Conservation (phyloP, 768 basidiomycete species). For the Mycena venus region DNA sequence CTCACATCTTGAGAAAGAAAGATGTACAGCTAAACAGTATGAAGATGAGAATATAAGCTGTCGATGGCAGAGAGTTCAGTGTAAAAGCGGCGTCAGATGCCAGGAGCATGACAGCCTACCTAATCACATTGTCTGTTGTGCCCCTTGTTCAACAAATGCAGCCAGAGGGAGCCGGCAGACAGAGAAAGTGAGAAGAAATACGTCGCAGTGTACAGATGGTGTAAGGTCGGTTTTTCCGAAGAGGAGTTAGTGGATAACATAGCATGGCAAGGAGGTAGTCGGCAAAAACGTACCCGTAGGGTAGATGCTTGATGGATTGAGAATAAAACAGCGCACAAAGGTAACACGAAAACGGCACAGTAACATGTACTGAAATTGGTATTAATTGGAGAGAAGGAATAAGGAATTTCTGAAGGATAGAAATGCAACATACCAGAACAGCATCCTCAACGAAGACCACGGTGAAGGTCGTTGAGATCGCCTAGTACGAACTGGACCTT, state of each 20-base stretch:
- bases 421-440: background rate
- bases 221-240: background rate
- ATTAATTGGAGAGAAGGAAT: background rate
- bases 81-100: background rate
- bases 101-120: background rate
- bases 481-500: background rate
- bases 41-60: background rate
- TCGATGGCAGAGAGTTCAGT: background rate
- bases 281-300: background rate
- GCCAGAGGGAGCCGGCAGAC: background rate
- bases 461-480: background rate
- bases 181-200: background rate
- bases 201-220: background rate
- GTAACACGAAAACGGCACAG: background rate
- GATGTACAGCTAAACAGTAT: background rate
- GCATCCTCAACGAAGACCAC: background rate
- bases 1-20: background rate
- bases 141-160: background rate
- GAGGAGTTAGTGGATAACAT: background rate
- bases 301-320: background rate
- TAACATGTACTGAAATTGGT: background rate
- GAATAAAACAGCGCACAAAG: background rate
- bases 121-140: background rate
- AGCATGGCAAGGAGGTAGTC: background rate
- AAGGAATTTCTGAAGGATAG: background rate